Evolutionary conservation across 2,329 filamentous ascomycete genomes (phyloP).

Genomic region (Hypoxylon sp.): DNA sequence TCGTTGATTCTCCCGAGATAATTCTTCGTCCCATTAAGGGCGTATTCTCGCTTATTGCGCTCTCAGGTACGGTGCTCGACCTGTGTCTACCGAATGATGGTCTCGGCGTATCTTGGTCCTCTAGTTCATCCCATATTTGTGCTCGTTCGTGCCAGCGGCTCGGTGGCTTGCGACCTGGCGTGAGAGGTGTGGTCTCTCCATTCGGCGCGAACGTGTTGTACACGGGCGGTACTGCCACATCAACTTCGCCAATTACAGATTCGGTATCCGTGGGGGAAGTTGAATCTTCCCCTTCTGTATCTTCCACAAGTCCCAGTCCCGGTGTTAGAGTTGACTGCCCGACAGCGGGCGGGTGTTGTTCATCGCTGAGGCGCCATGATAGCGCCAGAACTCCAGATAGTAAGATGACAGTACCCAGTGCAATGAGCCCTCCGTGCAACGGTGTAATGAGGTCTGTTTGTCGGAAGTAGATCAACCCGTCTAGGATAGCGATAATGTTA

Average conservation of each 20-base stretch:
- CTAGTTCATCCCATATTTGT: slow-evolving; percentile 90
- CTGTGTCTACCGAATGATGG: slow-evolving; percentile 58
- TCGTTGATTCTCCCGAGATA: slow-evolving; percentile 47
- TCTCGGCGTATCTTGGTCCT: slow-evolving; percentile 73
- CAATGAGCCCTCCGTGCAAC: slow-evolving; percentile 82
- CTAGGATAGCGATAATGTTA: slow-evolving; percentile 98
- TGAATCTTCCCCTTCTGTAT: slow-evolving; percentile 72
- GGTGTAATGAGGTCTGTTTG: slow-evolving; percentile 84
- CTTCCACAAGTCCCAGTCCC: slow-evolving; percentile 83
- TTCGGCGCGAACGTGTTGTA: slow-evolving; percentile 64
- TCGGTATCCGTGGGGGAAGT: slow-evolving; percentile 65
- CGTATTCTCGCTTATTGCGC: slow-evolving; percentile 54
- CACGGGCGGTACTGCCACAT: slow-evolving; percentile 53
- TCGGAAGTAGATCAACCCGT: slow-evolving; percentile 96
- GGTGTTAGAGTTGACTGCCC: slow-evolving; percentile 80
- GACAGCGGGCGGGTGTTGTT: slow-evolving; percentile 71
- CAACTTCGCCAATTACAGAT: slow-evolving; percentile 57
- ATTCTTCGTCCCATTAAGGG: slow-evolving; percentile 53
- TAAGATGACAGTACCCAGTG: slow-evolving; percentile 86
- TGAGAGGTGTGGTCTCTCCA: slow-evolving; percentile 55
- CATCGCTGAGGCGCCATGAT: slow-evolving; percentile 91
- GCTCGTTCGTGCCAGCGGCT: slow-evolving; percentile 74
- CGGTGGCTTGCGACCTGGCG: slow-evolving; percentile 61
- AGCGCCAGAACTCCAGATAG: slow-evolving; percentile 89
- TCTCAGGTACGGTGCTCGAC: slow-evolving; percentile 62